Evolutionary conservation across 768 basidiomycete species (phyloP).

Genomic region (Trametes punicea): DNA sequence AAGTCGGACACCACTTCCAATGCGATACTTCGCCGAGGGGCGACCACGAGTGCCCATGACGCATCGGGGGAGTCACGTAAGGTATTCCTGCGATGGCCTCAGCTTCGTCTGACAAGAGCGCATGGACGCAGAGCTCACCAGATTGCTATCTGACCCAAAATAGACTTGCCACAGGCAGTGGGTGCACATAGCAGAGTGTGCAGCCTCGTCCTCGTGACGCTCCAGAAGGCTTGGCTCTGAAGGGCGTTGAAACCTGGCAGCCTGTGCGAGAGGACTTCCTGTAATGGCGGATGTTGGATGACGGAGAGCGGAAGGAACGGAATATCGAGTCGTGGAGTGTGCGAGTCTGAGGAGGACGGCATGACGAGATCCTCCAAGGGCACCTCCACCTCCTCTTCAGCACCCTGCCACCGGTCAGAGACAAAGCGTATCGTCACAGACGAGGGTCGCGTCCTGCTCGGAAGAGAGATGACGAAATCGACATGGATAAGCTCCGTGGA

Average conservation of each 20-base stretch:
- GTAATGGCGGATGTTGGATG: constrained; percentile 45
- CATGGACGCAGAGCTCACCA: constrained; percentile 51
- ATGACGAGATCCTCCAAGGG: constrained; percentile 69
- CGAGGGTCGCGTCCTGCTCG: constrained; percentile 52
- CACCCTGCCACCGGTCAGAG: constrained; percentile 92
- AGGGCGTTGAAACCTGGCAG: constrained; percentile 71
- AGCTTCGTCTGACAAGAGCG: constrained; percentile 18
- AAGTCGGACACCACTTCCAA: constrained; percentile 55
- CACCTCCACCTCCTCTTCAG: constrained; percentile 70
- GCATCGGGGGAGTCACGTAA: constrained; percentile 38
- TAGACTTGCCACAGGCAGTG: constrained; percentile 76
- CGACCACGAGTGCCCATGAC: constrained; percentile 62
- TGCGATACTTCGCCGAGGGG: constrained; percentile 55
- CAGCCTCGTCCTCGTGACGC: constrained; percentile 57
- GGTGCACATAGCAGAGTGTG: constrained; percentile 80
- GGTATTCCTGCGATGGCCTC: constrained; percentile 47
- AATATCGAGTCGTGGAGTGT: constrained; percentile 64
- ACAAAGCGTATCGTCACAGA: constrained; percentile 73
- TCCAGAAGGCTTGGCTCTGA: constrained; percentile 91
- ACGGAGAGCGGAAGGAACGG: constrained; percentile 66
- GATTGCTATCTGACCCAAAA: constrained; percentile 56
- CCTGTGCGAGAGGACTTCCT: constrained; percentile 42
- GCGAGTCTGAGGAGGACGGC: constrained; percentile 57
- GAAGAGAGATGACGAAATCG: constrained; percentile 80
- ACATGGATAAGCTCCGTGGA: constrained; percentile 56